Evolutionary conservation across 352 stramenopile species (phyloP).

Genomic region (Phytophthora citricola): DNA sequence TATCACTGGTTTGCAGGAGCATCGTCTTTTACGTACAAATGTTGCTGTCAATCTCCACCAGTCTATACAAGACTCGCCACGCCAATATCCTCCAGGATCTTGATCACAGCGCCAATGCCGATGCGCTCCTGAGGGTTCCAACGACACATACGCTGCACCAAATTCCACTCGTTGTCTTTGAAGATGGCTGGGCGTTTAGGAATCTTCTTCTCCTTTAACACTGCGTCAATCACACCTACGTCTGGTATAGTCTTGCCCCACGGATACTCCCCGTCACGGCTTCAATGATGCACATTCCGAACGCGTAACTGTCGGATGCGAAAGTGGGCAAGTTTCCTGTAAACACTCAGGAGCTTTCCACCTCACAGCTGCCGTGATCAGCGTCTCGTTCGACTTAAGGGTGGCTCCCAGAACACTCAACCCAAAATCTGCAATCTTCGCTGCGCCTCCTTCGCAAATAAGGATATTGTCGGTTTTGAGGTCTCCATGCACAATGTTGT

Average conservation of each 20-base stretch:
- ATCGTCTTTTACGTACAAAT: background rate
- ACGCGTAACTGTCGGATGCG: constrained; percentile 42
- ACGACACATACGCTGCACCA: constrained; percentile 37
- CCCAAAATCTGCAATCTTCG: constrained; percentile 41
- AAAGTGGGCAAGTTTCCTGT: constrained; percentile 15
- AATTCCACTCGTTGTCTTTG: constrained; percentile 33
- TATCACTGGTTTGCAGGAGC: too few relatives aligned
- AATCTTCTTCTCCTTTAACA: constrained; percentile 25
- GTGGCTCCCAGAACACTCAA: constrained; percentile 32
- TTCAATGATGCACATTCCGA: constrained; percentile 51
- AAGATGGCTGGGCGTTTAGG: constrained; percentile 21
- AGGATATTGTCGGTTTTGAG: constrained; percentile 44
- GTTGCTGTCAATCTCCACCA: constrained; percentile 10
- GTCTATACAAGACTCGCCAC: constrained; percentile 28
- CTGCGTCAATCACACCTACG: constrained; percentile 9
- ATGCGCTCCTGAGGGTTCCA: constrained; percentile 31
- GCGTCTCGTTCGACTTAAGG: constrained; percentile 7
- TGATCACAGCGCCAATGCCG: constrained; percentile 36
- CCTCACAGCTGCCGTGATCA: constrained; percentile 22
- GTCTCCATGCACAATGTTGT: constrained; percentile 40
- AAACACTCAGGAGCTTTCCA: constrained; percentile 43
- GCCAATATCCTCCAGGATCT: constrained; percentile 40
- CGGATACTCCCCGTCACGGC: constrained; percentile 32
- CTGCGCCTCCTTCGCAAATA: constrained; percentile 31
- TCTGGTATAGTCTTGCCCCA: constrained; percentile 22